Evolutionary conservation across 2,329 filamentous ascomycete genomes (phyloP).

Genomic region (Talaromyces atroroseus): DNA sequence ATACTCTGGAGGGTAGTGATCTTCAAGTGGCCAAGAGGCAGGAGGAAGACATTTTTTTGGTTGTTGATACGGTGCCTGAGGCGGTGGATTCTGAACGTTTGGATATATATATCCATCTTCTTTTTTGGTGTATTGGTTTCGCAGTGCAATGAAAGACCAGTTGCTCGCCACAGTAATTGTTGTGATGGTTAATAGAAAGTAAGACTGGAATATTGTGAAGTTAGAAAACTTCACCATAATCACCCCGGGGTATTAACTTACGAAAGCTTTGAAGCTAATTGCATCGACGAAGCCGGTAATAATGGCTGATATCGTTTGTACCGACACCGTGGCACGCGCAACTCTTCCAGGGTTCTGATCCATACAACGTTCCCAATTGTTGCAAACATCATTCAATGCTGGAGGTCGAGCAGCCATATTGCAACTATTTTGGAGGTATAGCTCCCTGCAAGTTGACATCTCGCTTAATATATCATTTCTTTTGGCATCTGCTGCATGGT

Average conservation of each 20-base stretch:
- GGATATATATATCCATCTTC: conserved; percentile 20
- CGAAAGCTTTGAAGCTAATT: conserved; percentile 78
- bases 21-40: conserved; percentile 4
- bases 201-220: conserved; percentile 23
- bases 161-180: conserved; percentile 54
- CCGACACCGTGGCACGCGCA: conserved; percentile 73
- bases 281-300: conserved; percentile 90
- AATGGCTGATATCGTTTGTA: conserved; percentile 83
- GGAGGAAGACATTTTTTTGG: conserved; percentile 22
- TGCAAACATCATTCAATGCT: conserved; percentile 66
- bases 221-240: background rate
- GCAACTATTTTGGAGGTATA: conserved; percentile 75
- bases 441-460: conserved; percentile 65
- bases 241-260: conserved; percentile 29
- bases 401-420: conserved; percentile 61
- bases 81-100: conserved; percentile 19
- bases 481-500: conserved; percentile 63
- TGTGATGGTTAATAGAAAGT: conserved; percentile 36
- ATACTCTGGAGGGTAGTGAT: conserved; percentile 23
- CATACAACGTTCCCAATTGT: conserved; percentile 84
- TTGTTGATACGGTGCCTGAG: conserved; percentile 18
- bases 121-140: conserved; percentile 29
- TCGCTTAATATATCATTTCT: conserved; percentile 65
- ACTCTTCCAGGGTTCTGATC: conserved; percentile 71
- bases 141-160: conserved; percentile 54